These are phyloP conservation scores for Trametes versicolor DNA, from an alignment of 1,284 basidiomycete species.

Conservation along the genomic window DNA sequence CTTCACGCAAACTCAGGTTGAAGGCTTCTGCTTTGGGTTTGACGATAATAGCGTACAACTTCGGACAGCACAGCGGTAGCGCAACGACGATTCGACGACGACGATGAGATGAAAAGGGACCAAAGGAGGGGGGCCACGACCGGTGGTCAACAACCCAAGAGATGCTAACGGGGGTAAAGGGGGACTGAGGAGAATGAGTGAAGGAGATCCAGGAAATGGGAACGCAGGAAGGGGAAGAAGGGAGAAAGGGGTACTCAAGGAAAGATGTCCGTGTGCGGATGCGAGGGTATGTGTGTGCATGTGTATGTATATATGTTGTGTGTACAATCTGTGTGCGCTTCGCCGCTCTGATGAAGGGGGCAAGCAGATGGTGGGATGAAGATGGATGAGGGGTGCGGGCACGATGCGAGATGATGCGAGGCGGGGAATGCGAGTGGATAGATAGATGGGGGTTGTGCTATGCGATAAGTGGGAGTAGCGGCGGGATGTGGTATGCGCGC, in stretches of 20 bases:
- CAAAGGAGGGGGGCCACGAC: neutral
- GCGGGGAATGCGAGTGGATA: neutral
- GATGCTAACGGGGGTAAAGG: neutral
- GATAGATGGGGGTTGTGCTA: neutral
- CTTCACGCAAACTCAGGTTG: no score
- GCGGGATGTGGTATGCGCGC: conserved; percentile 7
- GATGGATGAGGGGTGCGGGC: neutral
- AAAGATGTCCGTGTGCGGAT: conserved; percentile 11
- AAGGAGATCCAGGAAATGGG: neutral
- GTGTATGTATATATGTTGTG: conserved; percentile 15
- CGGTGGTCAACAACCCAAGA: neutral
- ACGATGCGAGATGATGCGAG: neutral
- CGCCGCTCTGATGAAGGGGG: neutral
- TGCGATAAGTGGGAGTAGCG: neutral
- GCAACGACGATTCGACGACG: conserved; percentile 4
- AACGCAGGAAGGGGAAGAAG: neutral
- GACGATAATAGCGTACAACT: conserved; percentile 1
- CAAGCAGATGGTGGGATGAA: neutral
- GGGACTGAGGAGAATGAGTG: neutral
- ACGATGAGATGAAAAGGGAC: neutral
- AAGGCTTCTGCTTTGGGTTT: neutral
- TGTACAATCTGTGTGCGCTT: conserved; percentile 2
- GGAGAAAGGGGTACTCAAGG: neutral
- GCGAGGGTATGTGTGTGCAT: conserved; percentile 25
- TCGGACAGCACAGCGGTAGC: conserved; percentile 6